Evolutionary conservation across 495 filamentous ascomycete species (phyloP), one percentile per base, ranked within the genome.

Genomic region (Penicillium turbatum): DNA sequence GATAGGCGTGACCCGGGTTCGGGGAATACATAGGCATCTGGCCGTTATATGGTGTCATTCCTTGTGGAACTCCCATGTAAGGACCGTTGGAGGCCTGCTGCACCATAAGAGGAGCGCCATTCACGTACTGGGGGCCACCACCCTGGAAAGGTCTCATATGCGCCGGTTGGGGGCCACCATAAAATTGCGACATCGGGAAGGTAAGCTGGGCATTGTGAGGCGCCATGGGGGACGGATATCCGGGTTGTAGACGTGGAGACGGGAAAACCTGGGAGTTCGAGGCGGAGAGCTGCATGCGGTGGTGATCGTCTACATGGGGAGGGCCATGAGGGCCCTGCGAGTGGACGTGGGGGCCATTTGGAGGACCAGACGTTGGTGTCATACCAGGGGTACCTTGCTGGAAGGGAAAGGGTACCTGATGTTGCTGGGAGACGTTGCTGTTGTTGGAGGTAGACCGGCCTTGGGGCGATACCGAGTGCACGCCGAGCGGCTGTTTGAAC

Each of bases 221-320:
- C 5, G 76, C 78, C 82, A 91, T 88, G 6, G 82, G 81, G 4
- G 82, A 85, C 5, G 82, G 82, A 57, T 88, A 92, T 32, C 85
- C 83, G 43, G 80, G 85, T 44, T 82, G 82, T 64, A 90, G 79
- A 32, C 90, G 81, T 26, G 92, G 90, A 7, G 92, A 95, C 5
- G 85, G 86, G 56, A 81, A 82, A 1, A 89, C 86, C 51, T 90
- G 86, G 1, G 86, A 86, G 16, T 86, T 84, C 29, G 86, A 89
- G 1, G 85, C 86, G 35, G 88, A 89, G 65, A 91, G 80, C 55
- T 86, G 84, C 88, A 96, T 93, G 48, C 88, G 82, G 64, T 93
- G 90, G 51, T 89, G 88, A 54, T 95, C 89, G 56, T 82, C 81
- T 54, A 82, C 82, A 61, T 83, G 90, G 37, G 76, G 78, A 27